Evolutionary conservation across 2,329 filamentous ascomycete species (phyloP), one percentile per base, ranked within the genome.

Genomic region (Aspergillus spinulosporus): DNA sequence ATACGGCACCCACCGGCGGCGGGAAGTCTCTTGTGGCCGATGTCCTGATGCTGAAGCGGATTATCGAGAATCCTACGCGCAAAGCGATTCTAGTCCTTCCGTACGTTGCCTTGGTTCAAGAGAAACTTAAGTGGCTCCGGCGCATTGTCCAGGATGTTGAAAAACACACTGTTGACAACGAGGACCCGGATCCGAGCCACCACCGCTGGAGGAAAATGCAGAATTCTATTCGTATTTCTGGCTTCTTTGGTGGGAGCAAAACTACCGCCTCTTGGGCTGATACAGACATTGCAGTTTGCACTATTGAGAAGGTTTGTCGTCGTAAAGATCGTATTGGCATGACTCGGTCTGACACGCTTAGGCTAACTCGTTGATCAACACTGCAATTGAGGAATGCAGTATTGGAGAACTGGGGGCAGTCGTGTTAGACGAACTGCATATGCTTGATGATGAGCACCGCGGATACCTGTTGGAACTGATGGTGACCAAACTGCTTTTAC

Each of bases 381-480:
- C 82, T 21, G 86, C 88, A 11, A 89, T 92, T 61, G 86, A 89
- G 59, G 87, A 92, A 60, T 84, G 82, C 66, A 84, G 80, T 3
- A 81, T 90, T 57, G 76, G 79, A n/a, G 80, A 84, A 15, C 74
- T 92, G 43, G 83, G 82, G 46, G 77, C 86, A 8, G 83, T 91
- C 14, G 87, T 92, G 11, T 76, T 92, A 34, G 89, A 92, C 64
- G 89, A 92, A 68, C 75, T 92, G n/a, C 89, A 92, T 68, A 91
- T 92, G 88, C 80, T 92, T 44, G 86, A 90, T 63, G 89, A 92
- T 67, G 86, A 88, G 59, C 83, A 87, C 62, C 84, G 89, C 9
- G 89, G 89, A 3, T 92, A 92, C 67, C 77, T 92, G 1, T 76
- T 92, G 53, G 89, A 92, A 67, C 76, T 92, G 4, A 84, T 90